Evolutionary conservation across 495 filamentous ascomycete species (phyloP), one percentile per base, ranked within the genome.

Genomic region (Penicillium nucicola): DNA sequence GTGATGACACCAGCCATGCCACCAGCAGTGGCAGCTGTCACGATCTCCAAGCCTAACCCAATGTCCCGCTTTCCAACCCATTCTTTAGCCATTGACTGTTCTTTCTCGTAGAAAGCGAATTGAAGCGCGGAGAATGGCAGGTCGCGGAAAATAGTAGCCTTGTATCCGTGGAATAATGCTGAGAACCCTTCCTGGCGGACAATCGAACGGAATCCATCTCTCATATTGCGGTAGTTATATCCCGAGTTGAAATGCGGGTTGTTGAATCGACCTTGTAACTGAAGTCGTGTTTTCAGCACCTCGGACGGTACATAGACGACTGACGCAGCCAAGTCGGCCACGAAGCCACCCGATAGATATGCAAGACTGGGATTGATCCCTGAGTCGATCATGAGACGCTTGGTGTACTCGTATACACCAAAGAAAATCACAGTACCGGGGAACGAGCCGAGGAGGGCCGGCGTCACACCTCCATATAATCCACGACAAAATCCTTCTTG

Each of bases 31-130:
- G 87, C 90, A 6, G 89, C 93, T 3, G 93, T 98, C 31, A 91
- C 63, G 45, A 98, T 85, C 67, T 98, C 95, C 39, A 96, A 62
- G 5, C 83, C 77, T 48, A 93, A 62, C 0, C 95, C 95, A 46
- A 98, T 93, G 44, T 95, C 88, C 38, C 80, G 75, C 33, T 82
- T 83, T 0, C 80, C 86, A 23, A 79, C 72, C 78, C 84, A 96
- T 43, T 84, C 60, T 59, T 84, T 88, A 1, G 93, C 92, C 77
- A 87, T 78, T 15, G 71, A 79, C 53, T 91, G 92, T 58, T 88
- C 90, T 67, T 97, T 88, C 68, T 98, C 93, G 68, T 97, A 98
- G 65, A 98, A 97, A 45, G 95, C 90, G 68, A 97, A 98, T 64
- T 97, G 92, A 7, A 98, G 72, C 0, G 93, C 93, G 10, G 90